phyloP scores from a whole-genome alignment of 306 rosid genomes.

The Carpinus viminea region DNA sequence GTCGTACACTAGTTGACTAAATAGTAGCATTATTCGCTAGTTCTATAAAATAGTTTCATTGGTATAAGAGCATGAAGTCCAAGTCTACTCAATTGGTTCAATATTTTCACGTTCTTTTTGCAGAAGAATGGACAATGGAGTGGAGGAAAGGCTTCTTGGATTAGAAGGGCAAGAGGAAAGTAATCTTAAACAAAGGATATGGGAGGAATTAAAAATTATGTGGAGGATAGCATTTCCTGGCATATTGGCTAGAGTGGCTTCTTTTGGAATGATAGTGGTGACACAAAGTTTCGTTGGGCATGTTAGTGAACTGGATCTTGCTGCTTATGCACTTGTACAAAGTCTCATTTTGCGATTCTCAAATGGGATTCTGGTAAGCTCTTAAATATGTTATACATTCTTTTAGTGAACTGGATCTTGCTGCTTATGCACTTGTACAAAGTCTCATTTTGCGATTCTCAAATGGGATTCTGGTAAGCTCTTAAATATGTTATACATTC shows the following conservation, averaged over 20 bases:
- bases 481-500: neutral
- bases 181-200: constrained; percentile 30
- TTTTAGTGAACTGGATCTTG: constrained; percentile 35
- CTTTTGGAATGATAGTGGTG: constrained; percentile 53
- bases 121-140: neutral
- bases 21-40: neutral
- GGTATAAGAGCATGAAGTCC: neutral
- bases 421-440: constrained; percentile 53
- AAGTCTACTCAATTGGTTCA: neutral
- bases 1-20: too few relatives aligned
- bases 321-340: constrained; percentile 53
- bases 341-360: constrained; percentile 50
- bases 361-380: constrained; percentile 50
- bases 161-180: constrained; percentile 12
- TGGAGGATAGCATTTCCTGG: constrained; percentile 62
- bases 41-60: neutral
- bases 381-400: neutral
- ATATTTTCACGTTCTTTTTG: neutral
- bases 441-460: constrained; percentile 50
- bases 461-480: constrained; percentile 50
- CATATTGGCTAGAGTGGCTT: constrained; percentile 42
- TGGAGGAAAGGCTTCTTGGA: constrained; percentile 21
- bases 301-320: constrained; percentile 43
- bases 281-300: constrained; percentile 59
- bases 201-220: constrained; percentile 42